These are phyloP conservation scores for Chlorella sp. DNA, from an alignment of 139 green algal species.

Conservation along the genomic window DNA sequence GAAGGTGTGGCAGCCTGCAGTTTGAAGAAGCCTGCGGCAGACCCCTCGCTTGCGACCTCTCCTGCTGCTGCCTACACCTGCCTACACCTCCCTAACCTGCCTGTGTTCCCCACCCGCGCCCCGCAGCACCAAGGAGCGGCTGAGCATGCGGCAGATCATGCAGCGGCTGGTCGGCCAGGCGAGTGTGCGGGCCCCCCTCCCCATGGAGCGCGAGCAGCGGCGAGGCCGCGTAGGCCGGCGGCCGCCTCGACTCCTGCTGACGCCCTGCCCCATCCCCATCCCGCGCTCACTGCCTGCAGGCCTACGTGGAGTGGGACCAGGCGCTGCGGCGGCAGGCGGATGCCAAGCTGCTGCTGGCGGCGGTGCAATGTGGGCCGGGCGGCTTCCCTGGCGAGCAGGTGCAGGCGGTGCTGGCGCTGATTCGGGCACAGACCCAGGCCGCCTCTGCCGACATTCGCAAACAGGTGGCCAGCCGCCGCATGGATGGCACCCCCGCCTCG, in stretches of 20 bases:
- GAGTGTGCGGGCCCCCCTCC: not conserved
- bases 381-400: constrained; percentile 13
- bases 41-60: too few relatives aligned
- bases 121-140: constrained; percentile 36
- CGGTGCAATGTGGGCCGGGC: not conserved
- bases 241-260: not conserved
- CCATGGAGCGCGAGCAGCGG: not conserved
- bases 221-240: too few relatives aligned
- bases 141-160: constrained; percentile 52
- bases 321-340: constrained; percentile 10
- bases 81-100: too few relatives aligned
- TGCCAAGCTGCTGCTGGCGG: not conserved
- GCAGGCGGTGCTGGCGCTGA: constrained; percentile 8
- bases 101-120: too few relatives aligned
- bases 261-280: not conserved
- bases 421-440: not conserved
- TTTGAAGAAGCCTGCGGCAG: too few relatives aligned
- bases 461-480: not conserved
- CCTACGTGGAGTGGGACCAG: constrained; percentile 37
- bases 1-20: too few relatives aligned
- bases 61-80: too few relatives aligned
- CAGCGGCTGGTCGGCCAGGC: constrained; percentile 30
- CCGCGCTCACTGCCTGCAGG: constrained; percentile 12
- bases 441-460: constrained; percentile 9
- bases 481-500: constrained; percentile 8